A percentile compares a stretch with the other conserved stretches of the same genome.
phyloP scores from a whole-genome alignment of 805 yeast genomes.

The Starmerella stigmatis region DNA sequence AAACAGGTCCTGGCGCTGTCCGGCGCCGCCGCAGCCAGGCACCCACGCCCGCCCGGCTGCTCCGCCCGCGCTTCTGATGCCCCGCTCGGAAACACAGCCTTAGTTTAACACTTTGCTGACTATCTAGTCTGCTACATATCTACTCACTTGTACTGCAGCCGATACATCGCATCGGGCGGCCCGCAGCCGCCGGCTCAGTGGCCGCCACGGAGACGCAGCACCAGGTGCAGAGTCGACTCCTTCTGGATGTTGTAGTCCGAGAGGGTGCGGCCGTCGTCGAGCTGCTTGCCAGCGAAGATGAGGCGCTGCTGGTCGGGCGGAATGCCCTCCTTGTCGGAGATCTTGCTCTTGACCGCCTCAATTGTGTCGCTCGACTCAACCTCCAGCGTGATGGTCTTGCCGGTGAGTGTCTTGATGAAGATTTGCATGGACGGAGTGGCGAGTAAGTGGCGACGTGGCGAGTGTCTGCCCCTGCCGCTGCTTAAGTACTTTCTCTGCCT shows the following conservation, averaged over 20 bases:
- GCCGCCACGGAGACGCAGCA: conserved; percentile 78
- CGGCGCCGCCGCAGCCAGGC: no score
- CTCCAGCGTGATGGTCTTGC: conserved; percentile 82
- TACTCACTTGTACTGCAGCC: no score
- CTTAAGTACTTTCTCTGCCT: not conserved
- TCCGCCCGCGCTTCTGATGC: no score
- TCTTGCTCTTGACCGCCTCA: conserved; percentile 85
- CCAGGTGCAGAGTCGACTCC: conserved; percentile 76
- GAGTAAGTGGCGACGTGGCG: conserved; percentile 5
- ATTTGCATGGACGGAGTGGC: conserved; percentile 38
- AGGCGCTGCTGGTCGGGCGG: conserved; percentile 93
- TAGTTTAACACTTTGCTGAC: no score
- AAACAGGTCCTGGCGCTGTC: no score
- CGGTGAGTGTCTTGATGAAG: conserved; percentile 98
- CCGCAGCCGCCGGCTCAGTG: conserved; percentile 29
- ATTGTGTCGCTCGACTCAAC: conserved; percentile 90
- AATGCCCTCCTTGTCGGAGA: conserved; percentile 89
- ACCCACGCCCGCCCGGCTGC: no score
- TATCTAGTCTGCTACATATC: no score
- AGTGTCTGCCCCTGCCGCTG: not conserved
- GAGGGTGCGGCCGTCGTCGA: conserved; percentile 86
- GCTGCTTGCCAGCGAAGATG: conserved; percentile 31
- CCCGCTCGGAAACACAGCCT: no score
- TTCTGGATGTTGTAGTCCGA: conserved; percentile 90
- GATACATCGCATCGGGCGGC: no score